Evolutionary conservation across 805 yeast species (phyloP).

Genomic region (Metschnikowia drakensbergensis): DNA sequence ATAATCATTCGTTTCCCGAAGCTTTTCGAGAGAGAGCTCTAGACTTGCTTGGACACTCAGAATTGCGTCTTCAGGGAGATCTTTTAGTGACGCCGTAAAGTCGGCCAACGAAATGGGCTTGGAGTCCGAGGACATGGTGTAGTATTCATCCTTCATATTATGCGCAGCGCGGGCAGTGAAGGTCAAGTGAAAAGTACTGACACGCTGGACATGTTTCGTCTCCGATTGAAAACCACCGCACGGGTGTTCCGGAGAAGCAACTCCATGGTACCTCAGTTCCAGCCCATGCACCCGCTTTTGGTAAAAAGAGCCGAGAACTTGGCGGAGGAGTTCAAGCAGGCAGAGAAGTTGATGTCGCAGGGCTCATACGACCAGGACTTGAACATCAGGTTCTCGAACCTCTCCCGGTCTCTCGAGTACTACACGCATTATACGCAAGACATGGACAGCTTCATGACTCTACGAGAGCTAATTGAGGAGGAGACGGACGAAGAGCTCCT

Average conservation of each 20-base stretch:
- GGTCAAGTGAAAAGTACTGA: background rate
- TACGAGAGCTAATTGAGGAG: slow-evolving; percentile 26
- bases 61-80: slow-evolving; percentile 43
- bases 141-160: background rate
- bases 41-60: slow-evolving; percentile 18
- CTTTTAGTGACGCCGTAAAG: slow-evolving; percentile 50
- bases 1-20: slow-evolving; percentile 48
- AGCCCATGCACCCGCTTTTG: slow-evolving; percentile 38
- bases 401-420: slow-evolving; percentile 31
- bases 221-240: slow-evolving; percentile 2
- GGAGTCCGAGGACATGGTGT: slow-evolving; percentile 21
- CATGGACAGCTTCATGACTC: slow-evolving; percentile 22
- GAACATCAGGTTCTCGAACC: slow-evolving; percentile 29
- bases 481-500: slow-evolving; percentile 31
- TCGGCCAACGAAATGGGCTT: slow-evolving; percentile 34
- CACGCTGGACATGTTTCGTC: slow-evolving; percentile 1
- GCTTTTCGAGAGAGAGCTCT: slow-evolving; percentile 28
- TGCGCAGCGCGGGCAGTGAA: slow-evolving; percentile 3
- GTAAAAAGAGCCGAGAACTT: slow-evolving; percentile 34
- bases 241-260: slow-evolving; percentile 6
- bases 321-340: slow-evolving; percentile 24
- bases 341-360: slow-evolving; percentile 26
- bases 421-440: slow-evolving; percentile 27
- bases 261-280: slow-evolving; percentile 5
- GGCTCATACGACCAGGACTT: slow-evolving; percentile 35